phyloP scores from a whole-genome alignment of 2,329 filamentous ascomycete species.

The Tolypocladium tropicale region DNA sequence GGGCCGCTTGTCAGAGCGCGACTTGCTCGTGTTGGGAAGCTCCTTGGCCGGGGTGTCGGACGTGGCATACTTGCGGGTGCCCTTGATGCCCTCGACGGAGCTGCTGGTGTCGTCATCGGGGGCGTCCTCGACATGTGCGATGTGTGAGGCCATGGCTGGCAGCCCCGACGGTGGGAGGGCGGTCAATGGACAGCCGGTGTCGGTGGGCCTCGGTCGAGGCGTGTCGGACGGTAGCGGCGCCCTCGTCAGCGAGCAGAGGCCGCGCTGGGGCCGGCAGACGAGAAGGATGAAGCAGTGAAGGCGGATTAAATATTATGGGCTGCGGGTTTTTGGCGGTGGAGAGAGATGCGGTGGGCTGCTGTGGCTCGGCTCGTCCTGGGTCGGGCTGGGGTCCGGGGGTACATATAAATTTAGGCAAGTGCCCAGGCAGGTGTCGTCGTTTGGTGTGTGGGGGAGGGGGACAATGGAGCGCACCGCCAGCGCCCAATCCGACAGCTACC shows the following conservation, averaged over 20 bases:
- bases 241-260: conserved; percentile 10
- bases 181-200: not conserved
- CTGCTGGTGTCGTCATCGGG: conserved; percentile 40
- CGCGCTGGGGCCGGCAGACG: conserved; percentile 17
- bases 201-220: not conserved
- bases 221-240: not conserved
- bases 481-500: not conserved
- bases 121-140: conserved; percentile 37
- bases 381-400: not conserved
- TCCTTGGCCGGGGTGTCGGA: conserved; percentile 37
- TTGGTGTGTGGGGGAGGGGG: not conserved
- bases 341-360: not conserved
- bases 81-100: conserved; percentile 26
- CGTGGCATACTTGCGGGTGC: conserved; percentile 34
- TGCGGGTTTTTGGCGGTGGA: not conserved
- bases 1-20: conserved; percentile 27
- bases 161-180: not conserved
- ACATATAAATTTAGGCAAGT: not conserved
- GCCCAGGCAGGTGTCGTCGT: not conserved
- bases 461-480: too few species aligned
- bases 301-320: not conserved
- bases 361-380: not conserved
- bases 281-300: not conserved
- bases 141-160: conserved; percentile 27
- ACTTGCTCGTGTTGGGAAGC: conserved; percentile 40